A percentile compares a stretch with the other conserved stretches of the same genome.
These are phyloP conservation scores for Phytophthora brassicae DNA, from an alignment of 352 stramenopile genomes.

Conservation along the genomic window DNA sequence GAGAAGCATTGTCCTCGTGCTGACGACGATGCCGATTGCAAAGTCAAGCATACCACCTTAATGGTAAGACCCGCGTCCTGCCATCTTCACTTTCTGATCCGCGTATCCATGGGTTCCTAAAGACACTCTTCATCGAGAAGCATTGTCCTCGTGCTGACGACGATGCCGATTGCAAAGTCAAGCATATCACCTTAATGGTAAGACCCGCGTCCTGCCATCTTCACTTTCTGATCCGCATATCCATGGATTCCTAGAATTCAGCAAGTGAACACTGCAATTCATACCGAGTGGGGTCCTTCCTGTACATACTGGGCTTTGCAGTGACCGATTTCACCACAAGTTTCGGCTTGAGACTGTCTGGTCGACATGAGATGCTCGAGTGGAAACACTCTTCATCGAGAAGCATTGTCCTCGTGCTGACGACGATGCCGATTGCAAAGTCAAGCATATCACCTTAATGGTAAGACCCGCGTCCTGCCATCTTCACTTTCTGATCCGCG, in stretches of 20 bases:
- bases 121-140: constrained; percentile 36
- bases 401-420: constrained; percentile 18
- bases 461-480: not conserved
- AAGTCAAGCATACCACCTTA: constrained; percentile 11
- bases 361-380: constrained; percentile 59
- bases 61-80: constrained; percentile 3
- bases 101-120: constrained; percentile 31
- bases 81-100: constrained; percentile 27
- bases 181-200: constrained; percentile 10
- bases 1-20: constrained; percentile 22
- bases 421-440: constrained; percentile 18
- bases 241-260: constrained; percentile 2
- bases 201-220: constrained; percentile 1
- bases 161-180: constrained; percentile 21
- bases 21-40: constrained; percentile 14
- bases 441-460: constrained; percentile 14
- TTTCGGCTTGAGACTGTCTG: constrained; percentile 50
- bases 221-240: constrained; percentile 30
- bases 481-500: constrained; percentile 27
- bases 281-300: constrained; percentile 37
- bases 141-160: constrained; percentile 17
- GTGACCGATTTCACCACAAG: constrained; percentile 48
- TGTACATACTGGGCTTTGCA: constrained; percentile 13
- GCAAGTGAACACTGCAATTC: constrained; percentile 32
- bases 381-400: constrained; percentile 40